Base-by-base conservation (phyloP, 2,329 filamentous ascomycete species). In the Xylaria sp. region DNA sequence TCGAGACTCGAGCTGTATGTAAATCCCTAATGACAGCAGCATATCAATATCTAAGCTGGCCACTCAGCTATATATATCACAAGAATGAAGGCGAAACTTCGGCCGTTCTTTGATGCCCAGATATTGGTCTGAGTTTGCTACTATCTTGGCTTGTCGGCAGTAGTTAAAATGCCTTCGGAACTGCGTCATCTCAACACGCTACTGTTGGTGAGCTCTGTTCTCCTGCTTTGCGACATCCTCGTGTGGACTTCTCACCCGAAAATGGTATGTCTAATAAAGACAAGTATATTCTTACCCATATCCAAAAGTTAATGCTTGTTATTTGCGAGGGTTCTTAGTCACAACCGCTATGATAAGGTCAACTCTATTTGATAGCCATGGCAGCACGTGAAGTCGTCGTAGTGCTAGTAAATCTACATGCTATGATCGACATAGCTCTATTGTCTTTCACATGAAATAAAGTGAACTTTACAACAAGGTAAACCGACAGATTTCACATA, bases 31-130 rank as follows among this genome's bases (percentile, higher is more conserved):
- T 28, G 10, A 31, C 20, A 20, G 8, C 18, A 9, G 36, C n/a
- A 23, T 18, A 46, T n/a, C 51, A 7, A 2, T 28, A 13, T 28
- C 23, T 8, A 10, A 23, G 28, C 4, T 49, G n/a, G 4, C 18
- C n/a, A 25, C 28, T 39, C n/a, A 10, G 36, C 25, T 23, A 31
- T 13, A 49, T 28, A 28, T 28, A 28, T 5, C 28, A 28, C 28
- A 39, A 12, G 25, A 15, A 13, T 13, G 10, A 46, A 48, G 61
- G 61, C 61, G 18, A 18, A 63, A 63, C 41, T 18, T 63, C 61
- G 61, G 61, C 51, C 18, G 1, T 46, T 63, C 36, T 49, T 31
- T 13, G 25, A 36, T 48, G 28, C 61, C 51, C 8, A 57, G 51
- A 25, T 36, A 12, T 8, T 12, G n/a, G 36, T n/a, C n/a, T n/a